phyloP scores from a whole-genome alignment of 2,329 filamentous ascomycete species.

The Geosmithia flava region DNA sequence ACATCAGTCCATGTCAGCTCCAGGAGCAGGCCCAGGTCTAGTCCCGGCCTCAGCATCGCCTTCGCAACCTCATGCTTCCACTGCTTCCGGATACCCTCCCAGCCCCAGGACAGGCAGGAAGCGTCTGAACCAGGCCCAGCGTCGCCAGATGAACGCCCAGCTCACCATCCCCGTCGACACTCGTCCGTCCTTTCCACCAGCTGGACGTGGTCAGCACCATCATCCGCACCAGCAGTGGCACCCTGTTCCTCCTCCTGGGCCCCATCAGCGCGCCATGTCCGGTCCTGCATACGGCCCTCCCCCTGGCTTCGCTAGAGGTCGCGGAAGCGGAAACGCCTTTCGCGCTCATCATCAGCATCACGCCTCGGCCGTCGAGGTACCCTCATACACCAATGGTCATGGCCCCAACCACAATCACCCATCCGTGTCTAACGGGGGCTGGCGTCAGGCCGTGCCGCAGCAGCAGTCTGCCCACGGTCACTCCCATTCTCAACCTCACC shows the following conservation, averaged over 20 bases:
- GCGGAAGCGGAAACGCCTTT: background rate
- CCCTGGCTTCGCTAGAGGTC: background rate
- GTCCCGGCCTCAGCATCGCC: background rate
- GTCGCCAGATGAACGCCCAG: constrained; percentile 49
- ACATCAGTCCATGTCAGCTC: background rate
- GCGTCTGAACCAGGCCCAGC: constrained; percentile 50
- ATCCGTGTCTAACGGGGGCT: background rate
- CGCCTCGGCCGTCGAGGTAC: background rate
- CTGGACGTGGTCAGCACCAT: background rate
- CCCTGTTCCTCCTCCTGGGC: background rate
- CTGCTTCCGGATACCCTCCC: background rate
- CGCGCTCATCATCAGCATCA: constrained; percentile 14
- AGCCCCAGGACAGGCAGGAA: constrained; percentile 24
- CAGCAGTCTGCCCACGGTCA: constrained; percentile 5
- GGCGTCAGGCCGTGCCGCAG: constrained; percentile 5
- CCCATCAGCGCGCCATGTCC: background rate
- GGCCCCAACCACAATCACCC: background rate
- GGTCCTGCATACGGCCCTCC: background rate
- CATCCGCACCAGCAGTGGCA: constrained; percentile 7
- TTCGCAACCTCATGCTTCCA: background rate
- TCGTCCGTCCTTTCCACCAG: constrained; percentile 15
- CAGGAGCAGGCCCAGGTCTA: background rate
- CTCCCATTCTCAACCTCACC: background rate
- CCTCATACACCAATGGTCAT: background rate
- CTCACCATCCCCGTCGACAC: constrained; percentile 42